Evolutionary conservation across 1,284 basidiomycete genomes (phyloP).

Genomic region (Rhodotorula sp.): DNA sequence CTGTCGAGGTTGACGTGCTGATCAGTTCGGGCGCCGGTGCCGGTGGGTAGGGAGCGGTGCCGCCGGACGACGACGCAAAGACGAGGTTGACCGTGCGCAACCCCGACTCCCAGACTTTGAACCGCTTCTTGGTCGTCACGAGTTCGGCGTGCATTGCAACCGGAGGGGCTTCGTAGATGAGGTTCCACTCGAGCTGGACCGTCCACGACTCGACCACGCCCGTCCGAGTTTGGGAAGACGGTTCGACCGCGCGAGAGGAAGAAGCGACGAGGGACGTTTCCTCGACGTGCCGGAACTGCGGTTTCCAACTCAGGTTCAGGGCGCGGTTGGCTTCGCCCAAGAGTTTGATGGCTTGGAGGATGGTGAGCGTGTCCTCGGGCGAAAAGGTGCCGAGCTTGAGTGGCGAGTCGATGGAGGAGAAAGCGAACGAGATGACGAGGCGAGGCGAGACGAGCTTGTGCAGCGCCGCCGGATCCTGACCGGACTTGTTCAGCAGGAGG

Average conservation of each 20-base stretch:
- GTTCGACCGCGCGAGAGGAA: background rate
- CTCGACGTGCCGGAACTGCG: background rate
- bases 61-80: background rate
- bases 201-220: background rate
- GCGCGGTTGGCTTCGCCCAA: background rate
- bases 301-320: background rate
- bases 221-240: background rate
- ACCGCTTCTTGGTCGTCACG: background rate
- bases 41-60: background rate
- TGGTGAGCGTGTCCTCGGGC: background rate
- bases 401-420: background rate
- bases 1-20: background rate
- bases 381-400: background rate
- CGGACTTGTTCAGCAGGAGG: background rate
- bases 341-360: background rate
- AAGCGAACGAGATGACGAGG: background rate
- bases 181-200: background rate
- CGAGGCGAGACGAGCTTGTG: constrained; percentile 4
- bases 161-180: background rate
- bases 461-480: background rate
- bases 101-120: background rate
- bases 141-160: too few relatives aligned
- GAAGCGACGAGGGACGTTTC: background rate
- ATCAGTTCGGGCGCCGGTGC: background rate
- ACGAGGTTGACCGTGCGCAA: constrained; percentile 10